A percentile compares a stretch with the other conserved stretches of the same genome.
Conservation (phyloP, 2,329 filamentous ascomycete species). For the Scytalidium sp. region DNA sequence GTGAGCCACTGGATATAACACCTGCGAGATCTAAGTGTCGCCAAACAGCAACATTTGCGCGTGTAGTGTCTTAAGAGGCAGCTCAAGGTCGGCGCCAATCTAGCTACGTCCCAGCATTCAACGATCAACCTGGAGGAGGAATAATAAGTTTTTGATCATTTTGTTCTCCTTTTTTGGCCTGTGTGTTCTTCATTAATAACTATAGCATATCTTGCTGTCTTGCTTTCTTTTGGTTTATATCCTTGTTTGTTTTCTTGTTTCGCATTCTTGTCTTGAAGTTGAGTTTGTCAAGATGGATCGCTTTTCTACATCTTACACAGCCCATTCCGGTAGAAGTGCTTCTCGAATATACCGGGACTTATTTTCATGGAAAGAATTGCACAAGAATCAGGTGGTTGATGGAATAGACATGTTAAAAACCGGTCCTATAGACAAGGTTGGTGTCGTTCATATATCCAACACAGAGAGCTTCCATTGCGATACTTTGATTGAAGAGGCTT, state of each 20-base stretch:
- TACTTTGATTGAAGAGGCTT: too few species aligned
- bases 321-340: conserved; percentile 14
- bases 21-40: too few species aligned
- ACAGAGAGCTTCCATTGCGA: background rate
- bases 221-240: too few species aligned
- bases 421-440: background rate
- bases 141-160: too few species aligned
- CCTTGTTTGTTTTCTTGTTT: background rate
- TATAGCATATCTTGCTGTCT: background rate
- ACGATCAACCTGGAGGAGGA: too few species aligned
- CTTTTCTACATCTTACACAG: conserved; percentile 20
- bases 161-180: too few species aligned
- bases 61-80: too few species aligned
- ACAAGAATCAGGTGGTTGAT: background rate
- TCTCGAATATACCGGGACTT: conserved; percentile 23
- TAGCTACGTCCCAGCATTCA: too few species aligned
- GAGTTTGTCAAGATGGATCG: conserved; percentile 10
- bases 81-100: too few species aligned
- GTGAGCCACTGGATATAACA: background rate
- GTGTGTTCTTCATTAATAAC: too few species aligned
- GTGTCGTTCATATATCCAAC: background rate
- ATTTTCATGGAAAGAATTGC: conserved; percentile 9
- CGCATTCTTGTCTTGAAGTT: background rate
- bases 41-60: too few species aligned
- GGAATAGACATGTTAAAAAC: background rate